Conservation (phyloP, 345 rosid species). For the thale cress (Arabidopsis thaliana) region TAIR10.1 NC_003074.8:3404001-3404500, state of each 20-base stretch:
- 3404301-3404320: conserved; percentile 35
- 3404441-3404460: conserved; percentile 39
- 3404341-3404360: conserved; percentile 7
- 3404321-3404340: conserved; percentile 35
- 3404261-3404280: conserved; percentile 31
- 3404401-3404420: not conserved
- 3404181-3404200: not conserved
- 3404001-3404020: no score
- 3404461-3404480: conserved; percentile 4
- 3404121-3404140: not conserved
- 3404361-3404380: conserved; percentile 18
- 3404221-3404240: not conserved
- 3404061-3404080: not conserved
- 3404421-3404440: conserved; percentile 23
- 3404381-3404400: conserved; percentile 23
- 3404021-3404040: not conserved
- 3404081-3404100: not conserved
- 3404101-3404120: not conserved
- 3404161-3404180: not conserved
- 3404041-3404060: not conserved
- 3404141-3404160: conserved; percentile 16
- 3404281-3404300: conserved; percentile 40
- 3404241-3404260: conserved; percentile 35
- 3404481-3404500: conserved; percentile 9
- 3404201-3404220: not conserved